Evolutionary conservation across 202 grass and related monocot genomes (phyloP).

Genomic region (Setaria italica): DNA sequence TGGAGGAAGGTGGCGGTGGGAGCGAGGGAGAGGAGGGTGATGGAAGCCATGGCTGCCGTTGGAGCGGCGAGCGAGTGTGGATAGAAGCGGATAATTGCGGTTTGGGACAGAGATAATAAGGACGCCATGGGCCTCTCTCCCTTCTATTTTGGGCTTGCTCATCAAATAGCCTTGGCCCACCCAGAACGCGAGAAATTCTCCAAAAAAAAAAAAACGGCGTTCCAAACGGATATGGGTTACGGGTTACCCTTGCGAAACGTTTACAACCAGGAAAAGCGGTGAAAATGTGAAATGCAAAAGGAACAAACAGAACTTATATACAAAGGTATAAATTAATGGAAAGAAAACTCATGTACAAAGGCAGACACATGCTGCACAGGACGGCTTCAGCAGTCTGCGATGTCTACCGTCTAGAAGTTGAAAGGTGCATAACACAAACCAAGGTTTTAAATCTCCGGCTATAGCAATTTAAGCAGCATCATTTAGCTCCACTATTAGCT

Average conservation of each 20-base stretch:
- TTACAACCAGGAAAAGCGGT: background rate
- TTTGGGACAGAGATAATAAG: slow-evolving; percentile 8
- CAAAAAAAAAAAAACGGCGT: background rate
- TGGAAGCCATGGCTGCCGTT: slow-evolving; percentile 65
- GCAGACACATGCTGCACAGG: slow-evolving; percentile 1
- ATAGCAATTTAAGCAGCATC: too few relatives aligned
- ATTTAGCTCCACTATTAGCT: too few relatives aligned
- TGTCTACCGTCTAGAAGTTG: slow-evolving; percentile 13
- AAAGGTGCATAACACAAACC: slow-evolving; percentile 8
- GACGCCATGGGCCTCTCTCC: slow-evolving; percentile 31
- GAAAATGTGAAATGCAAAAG: background rate
- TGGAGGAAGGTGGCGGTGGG: slow-evolving; percentile 52
- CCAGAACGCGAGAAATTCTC: background rate
- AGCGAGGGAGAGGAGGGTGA: slow-evolving; percentile 69
- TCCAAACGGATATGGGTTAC: background rate
- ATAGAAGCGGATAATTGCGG: slow-evolving; percentile 47
- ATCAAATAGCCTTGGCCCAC: background rate
- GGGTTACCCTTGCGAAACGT: background rate
- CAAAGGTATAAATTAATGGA: background rate
- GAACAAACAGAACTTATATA: background rate
- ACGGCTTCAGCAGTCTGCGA: background rate
- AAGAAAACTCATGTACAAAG: background rate
- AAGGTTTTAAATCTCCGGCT: background rate
- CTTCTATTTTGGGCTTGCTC: background rate
- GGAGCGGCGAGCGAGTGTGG: slow-evolving; percentile 36